A percentile compares a stretch with the other conserved stretches of the same genome.
Conservation (phyloP, 306 rosid genomes). For the Fagus sylvatica region DNA sequence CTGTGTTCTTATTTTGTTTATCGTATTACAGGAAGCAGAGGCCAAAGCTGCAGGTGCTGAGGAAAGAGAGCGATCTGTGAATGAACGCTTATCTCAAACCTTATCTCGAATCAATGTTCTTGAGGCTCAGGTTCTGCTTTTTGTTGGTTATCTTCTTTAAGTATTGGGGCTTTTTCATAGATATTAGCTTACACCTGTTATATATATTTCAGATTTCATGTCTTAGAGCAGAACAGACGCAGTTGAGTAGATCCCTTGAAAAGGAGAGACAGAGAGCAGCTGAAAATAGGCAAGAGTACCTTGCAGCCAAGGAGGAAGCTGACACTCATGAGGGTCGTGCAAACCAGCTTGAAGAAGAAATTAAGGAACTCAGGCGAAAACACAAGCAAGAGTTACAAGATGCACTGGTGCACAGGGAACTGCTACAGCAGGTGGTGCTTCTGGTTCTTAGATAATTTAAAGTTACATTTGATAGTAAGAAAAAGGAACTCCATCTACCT, state of each 20-base stretch:
- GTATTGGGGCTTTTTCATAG: conserved; percentile 11
- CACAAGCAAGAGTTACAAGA: conserved; percentile 95
- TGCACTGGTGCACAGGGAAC: conserved; percentile 77
- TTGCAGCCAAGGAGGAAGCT: conserved; percentile 96
- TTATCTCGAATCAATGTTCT: conserved; percentile 96
- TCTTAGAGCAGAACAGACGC: conserved; percentile 94
- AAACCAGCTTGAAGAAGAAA: conserved; percentile 87
- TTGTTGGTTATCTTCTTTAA: conserved; percentile 25
- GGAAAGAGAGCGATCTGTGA: conserved; percentile 89
- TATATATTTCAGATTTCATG: conserved; percentile 82
- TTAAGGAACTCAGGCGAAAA: conserved; percentile 72
- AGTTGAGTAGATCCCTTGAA: conserved; percentile 88
- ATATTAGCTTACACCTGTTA: conserved; percentile 32
- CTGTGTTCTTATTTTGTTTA: conserved; percentile 18
- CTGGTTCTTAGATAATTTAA: conserved; percentile 23
- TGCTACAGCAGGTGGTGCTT: conserved; percentile 82
- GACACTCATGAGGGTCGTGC: conserved; percentile 94
- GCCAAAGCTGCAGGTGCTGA: conserved; percentile 93
- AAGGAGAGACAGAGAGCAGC: conserved; percentile 99
- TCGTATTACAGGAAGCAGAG: conserved; percentile 85
- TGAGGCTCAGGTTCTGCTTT: conserved; percentile 89
- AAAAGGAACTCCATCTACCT: neutral
- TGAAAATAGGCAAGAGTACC: conserved; percentile 98
- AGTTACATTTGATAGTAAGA: neutral
- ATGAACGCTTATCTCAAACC: conserved; percentile 93